Base-by-base conservation (phyloP, 768 basidiomycete species). In the Dictyophora rubrovolvata region DNA sequence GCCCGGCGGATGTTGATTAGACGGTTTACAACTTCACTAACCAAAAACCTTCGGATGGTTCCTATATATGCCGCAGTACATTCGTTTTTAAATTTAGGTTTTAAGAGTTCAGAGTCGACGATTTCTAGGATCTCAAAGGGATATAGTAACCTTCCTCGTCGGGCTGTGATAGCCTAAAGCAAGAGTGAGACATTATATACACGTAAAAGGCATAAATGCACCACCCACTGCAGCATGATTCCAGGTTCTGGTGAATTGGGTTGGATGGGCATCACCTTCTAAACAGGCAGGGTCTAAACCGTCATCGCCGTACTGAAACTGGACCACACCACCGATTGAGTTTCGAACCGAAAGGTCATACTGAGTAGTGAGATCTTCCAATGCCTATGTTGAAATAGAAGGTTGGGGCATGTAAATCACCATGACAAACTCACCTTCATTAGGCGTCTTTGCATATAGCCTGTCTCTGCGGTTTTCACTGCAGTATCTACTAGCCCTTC, bases 401-500 rank as follows among this genome's bases (percentile, higher is more conserved):
- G n/a, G 54, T 37, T 12, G 1, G 22, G 14, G 4, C 9, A 54
- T 17, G 47, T 21, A 48, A 46, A 48, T 3, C 18, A 14, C 4
- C 50, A 16, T 20, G 14, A 20, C 42, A 35, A 55, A 28, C n/a
- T 21, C 1, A 69, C 72, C 70, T 99, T 99, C 96, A 99, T 98
- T 62, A 99, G 72, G 59, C 96, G 89, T 53, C 96, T 84, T 68
- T 95, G 93, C 95, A 99, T 99, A 74, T 99, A 99, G 47, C 96
- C 96, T 1, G 96, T 99, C 72, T 99, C 96, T 14, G 96, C 96
- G 0, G 96, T 99, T 74, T 99, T 99, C 72, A 99, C 96, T 22
- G 96, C 96, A 0, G 96, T 99, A 74, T 99, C 96, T 67, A 99
- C 95, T 55, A 99, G 73, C 72, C 96, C 96, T 74, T 98, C 96